Conservation (phyloP, 202 grass and related monocot genomes). For the Carex arenaria region DNA sequence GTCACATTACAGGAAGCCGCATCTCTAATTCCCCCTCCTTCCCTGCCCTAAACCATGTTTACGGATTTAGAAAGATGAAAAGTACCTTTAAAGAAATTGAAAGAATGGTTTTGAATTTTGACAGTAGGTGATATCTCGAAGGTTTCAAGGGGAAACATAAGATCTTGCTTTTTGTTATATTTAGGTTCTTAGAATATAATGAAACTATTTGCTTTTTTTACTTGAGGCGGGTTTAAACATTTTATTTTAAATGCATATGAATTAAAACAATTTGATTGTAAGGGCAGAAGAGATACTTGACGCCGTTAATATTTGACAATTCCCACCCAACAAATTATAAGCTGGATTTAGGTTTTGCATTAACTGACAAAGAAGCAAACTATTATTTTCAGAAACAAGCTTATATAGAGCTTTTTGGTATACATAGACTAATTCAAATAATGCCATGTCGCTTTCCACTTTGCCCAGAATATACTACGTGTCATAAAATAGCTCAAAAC, state of each 20-base stretch:
- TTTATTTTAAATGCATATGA: not conserved
- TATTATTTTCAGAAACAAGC: constrained; percentile 1
- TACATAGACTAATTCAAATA: not conserved
- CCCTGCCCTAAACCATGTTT: too few species aligned
- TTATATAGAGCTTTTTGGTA: not conserved
- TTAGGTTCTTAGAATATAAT: not conserved
- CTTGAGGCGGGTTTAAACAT: not conserved
- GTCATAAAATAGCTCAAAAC: not conserved
- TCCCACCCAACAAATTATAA: not conserved
- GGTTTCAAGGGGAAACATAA: not conserved
- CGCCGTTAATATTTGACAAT: not conserved
- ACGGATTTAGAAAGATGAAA: not conserved
- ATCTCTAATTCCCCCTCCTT: not conserved
- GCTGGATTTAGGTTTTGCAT: not conserved
- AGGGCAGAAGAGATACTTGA: not conserved
- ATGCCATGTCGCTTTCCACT: not conserved
- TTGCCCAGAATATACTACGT: not conserved
- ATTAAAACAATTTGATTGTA: not conserved
- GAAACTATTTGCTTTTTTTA: not conserved
- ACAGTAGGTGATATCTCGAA: not conserved
- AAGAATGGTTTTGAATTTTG: not conserved
- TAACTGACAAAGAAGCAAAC: not conserved
- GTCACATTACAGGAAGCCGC: not conserved
- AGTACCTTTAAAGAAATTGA: not conserved
- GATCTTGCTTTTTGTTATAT: not conserved